phyloP scores from a whole-genome alignment of 2,329 filamentous ascomycete species.

The Apiospora phragmitis region DNA sequence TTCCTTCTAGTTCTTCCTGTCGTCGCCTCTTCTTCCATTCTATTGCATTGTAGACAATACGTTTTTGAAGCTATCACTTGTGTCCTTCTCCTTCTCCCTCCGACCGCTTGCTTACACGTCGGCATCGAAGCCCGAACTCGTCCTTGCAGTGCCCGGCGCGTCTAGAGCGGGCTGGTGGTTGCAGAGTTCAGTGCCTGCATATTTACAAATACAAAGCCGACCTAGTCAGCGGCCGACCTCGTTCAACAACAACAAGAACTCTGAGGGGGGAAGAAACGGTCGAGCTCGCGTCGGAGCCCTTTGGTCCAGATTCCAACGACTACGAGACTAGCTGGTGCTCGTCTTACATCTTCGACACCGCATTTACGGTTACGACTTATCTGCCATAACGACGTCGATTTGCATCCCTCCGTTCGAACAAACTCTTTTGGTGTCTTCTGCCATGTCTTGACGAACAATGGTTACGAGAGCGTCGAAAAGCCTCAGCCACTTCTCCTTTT shows the following conservation, averaged over 20 bases:
- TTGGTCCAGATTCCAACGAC: neutral
- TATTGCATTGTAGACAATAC: conserved; percentile 6
- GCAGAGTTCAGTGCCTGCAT: conserved; percentile 7
- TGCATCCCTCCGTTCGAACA: conserved; percentile 23
- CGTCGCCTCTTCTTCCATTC: neutral
- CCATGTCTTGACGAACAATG: conserved; percentile 36
- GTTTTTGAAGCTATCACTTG: neutral
- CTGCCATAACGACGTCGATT: conserved; percentile 19
- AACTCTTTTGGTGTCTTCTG: conserved; percentile 17
- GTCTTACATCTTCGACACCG: conserved; percentile 16
- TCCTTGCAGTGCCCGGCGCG: neutral
- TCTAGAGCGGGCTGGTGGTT: conserved; percentile 1
- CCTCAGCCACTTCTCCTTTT: conserved; percentile 23
- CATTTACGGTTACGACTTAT: conserved; percentile 17
- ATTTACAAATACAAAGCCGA: conserved; percentile 6
- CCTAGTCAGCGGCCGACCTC: conserved; percentile 5
- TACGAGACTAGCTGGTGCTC: neutral
- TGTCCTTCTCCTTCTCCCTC: neutral
- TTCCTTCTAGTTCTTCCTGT: neutral
- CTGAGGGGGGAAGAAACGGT: neutral
- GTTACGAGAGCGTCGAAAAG: conserved; percentile 29
- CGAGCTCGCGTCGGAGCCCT: neutral
- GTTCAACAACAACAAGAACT: neutral
- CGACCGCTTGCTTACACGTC: neutral
- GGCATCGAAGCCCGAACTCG: neutral